Evolutionary conservation across 2,329 filamentous ascomycete species (phyloP).

Genomic region (Chrysoporthe cubensis): DNA sequence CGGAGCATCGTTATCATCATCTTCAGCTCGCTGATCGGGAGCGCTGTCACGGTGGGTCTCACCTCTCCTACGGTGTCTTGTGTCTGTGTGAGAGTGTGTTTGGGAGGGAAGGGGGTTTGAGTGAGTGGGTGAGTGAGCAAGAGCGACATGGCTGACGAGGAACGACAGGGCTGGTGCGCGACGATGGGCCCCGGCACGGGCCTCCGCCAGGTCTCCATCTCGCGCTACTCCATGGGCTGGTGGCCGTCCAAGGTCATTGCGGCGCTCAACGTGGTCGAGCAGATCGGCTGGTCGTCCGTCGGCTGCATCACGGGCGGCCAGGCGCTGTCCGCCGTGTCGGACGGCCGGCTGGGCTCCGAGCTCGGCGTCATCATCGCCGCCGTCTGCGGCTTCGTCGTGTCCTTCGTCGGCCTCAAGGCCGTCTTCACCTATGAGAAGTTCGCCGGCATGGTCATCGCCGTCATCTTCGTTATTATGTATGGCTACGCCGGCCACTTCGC

Average conservation of each 20-base stretch:
- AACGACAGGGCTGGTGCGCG: conserved; percentile 49
- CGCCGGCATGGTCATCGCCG: conserved; percentile 52
- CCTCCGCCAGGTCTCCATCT: conserved; percentile 54
- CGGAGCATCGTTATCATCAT: conserved; percentile 50
- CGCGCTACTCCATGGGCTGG: conserved; percentile 54
- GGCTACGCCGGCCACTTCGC: conserved; percentile 48
- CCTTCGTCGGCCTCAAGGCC: conserved; percentile 54
- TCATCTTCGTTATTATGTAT: conserved; percentile 54
- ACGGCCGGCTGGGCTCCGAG: conserved; percentile 49
- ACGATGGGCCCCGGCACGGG: conserved; percentile 55
- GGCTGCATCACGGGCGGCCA: conserved; percentile 56
- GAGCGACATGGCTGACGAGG: not conserved
- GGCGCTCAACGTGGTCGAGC: conserved; percentile 52
- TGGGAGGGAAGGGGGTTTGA: too few species aligned
- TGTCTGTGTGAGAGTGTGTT: not conserved
- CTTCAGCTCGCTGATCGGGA: conserved; percentile 50
- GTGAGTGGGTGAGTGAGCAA: too few species aligned
- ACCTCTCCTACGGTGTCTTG: not conserved
- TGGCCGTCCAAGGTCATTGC: conserved; percentile 55
- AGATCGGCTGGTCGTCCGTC: conserved; percentile 56
- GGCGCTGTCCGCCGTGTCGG: conserved; percentile 50
- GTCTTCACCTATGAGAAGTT: conserved; percentile 55
- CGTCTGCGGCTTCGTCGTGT: conserved; percentile 52
- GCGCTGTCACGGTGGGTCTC: conserved; percentile 40
- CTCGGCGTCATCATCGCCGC: conserved; percentile 59